Base-by-base conservation (phyloP, 805 yeast genomes). In the Candida stauntonica region DNA sequence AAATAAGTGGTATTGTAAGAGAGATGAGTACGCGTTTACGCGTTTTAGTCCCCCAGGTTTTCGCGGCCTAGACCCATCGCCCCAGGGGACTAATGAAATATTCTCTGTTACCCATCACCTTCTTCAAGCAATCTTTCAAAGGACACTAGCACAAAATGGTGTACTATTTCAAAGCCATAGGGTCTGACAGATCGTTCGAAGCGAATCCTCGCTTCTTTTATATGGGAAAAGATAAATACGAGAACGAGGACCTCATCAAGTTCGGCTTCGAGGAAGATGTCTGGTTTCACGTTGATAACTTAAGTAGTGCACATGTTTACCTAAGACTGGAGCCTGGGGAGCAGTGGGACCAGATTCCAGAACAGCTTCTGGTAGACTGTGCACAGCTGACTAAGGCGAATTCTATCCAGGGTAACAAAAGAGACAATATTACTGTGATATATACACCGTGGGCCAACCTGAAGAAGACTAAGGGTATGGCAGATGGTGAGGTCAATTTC, bases 261-360 rank as follows among this genome's bases (percentile, higher is more conserved):
- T 72, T 75, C 49, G 85, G 89, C 1, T 71, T 73, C 44, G 78
- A 77, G 18, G 73, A 73, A 41, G 80, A 83, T 55, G 63, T 82
- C 4, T 85, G 94, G 91, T 85, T 86, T 53, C 94, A 84, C 58
- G 87, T 81, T 7, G 89, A 82, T 48, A 81, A 79, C 47, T 66
- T 77, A 33, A 79, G 87, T 4, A 79, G 87, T 31, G 93, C 89
- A 0, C 95, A 86, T 55, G 70, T 86, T 8, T 86, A 86, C 51
- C 62, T 83, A 19, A 72, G 86, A 39, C 58, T 80, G 16, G 63
- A 68, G 3, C 54, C 56, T 3, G 73, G 69, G 17, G 79, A 73
- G 38, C 35, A 54, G 17, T 61, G 73, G 57, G 73, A 67, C 5
- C 63, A 62, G 18, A 72, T 83, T 14, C 82, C 82, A 2, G 64